Evolutionary conservation across 2,329 filamentous ascomycete genomes (phyloP), one percentile per base, ranked within the genome.

Genomic region (Epichloe gansuensis): DNA sequence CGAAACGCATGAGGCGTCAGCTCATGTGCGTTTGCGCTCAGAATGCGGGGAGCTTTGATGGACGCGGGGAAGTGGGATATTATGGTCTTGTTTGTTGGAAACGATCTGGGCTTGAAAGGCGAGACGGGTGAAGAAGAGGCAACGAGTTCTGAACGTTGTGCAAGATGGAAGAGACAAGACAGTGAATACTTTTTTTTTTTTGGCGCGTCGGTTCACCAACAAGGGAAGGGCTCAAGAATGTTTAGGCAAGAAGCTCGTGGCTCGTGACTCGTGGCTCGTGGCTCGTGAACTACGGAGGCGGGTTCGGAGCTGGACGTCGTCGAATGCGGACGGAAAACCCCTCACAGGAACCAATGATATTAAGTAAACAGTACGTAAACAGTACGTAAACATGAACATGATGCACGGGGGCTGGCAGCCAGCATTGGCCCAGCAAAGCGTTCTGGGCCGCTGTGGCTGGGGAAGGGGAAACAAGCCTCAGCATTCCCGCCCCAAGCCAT

Each of bases 11-110:
- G 27, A 31, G 27, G 9, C 27, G 3, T 31, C 3, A 31, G 27
- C 27, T 9, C 27, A 31, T 31, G 27, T 31, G 27, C 27, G 27
- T 8, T 31, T 21, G 17, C 17, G 23, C 5, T 9, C 34, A 41
- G n/a, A 38, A 15, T 45, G 45, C 45, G 39, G 51, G 51, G 51
- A 15, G 17, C 15, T 27, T 23, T 48, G 36, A 27, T 23, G 12
- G 45, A 52, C 46, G 51, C 46, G 46, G 46, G 46, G 34, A 49
- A 52, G 46, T 44, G 50, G 50, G 38, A 51, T 35, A 27, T 35
- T 35, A 27, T 35, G 42, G 50, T 38, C 27, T 21, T 21, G 17
- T 21, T 21, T 1, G 17, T 21, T 21, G 17, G 17, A 2, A 21
- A 21, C 17, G 17, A 21, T 21, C 17, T 21, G 17, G 17, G 17